phyloP scores from a whole-genome alignment of 805 yeast species.

The Isabelozyma gotoi region DNA sequence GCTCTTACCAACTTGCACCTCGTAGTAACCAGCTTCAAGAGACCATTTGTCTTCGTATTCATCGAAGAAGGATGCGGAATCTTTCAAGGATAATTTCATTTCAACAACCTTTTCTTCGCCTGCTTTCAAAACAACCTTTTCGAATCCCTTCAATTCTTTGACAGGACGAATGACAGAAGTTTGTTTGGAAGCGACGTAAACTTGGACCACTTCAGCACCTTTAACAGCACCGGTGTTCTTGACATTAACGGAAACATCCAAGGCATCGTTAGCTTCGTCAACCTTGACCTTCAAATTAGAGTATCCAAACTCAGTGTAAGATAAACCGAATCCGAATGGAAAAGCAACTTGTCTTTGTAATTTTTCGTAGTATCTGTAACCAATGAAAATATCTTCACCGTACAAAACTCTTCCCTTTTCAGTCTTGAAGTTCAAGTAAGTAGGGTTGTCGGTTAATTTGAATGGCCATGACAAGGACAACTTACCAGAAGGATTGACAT shows the following conservation, averaged over 20 bases:
- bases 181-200: slow-evolving; percentile 19
- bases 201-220: slow-evolving; percentile 31
- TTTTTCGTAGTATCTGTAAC: slow-evolving; percentile 31
- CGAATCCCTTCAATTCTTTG: slow-evolving; percentile 31
- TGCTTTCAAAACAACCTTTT: slow-evolving; percentile 20
- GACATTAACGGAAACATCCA: slow-evolving; percentile 17
- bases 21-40: slow-evolving; percentile 22
- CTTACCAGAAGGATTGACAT: slow-evolving; percentile 30
- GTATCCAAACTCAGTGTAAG: slow-evolving; percentile 24
- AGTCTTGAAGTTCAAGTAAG: slow-evolving; percentile 27
- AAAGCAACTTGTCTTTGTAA: slow-evolving; percentile 23
- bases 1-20: slow-evolving; percentile 23
- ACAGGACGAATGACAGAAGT: slow-evolving; percentile 20
- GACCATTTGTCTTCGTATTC: slow-evolving; percentile 26
- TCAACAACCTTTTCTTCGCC: slow-evolving; percentile 14
- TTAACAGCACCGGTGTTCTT: slow-evolving; percentile 21
- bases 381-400: slow-evolving; percentile 33
- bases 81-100: slow-evolving; percentile 19
- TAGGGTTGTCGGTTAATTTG: slow-evolving; percentile 23
- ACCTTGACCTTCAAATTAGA: slow-evolving; percentile 11
- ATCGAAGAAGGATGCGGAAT: slow-evolving; percentile 29
- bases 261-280: slow-evolving; percentile 12
- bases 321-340: slow-evolving; percentile 33
- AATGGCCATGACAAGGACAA: slow-evolving; percentile 23
- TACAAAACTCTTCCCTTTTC: slow-evolving; percentile 32